Evolutionary conservation across 352 stramenopile species (phyloP), one percentile per base, ranked within the genome.

Genomic region (Phytopythium oedochilum): DNA sequence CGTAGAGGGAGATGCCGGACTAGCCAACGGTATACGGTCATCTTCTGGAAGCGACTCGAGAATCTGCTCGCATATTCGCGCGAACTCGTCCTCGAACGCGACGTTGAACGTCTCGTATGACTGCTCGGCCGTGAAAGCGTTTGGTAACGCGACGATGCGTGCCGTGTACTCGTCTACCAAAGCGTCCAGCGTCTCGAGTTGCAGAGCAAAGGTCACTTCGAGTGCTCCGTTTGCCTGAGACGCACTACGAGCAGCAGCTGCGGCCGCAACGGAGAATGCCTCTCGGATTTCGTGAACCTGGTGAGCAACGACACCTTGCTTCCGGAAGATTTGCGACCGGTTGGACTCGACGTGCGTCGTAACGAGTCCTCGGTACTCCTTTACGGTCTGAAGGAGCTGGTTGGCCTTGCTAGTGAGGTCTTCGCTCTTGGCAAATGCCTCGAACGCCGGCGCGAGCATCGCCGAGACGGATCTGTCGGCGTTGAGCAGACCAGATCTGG

Each of bases 261-360:
- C 18, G 25, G 40, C 40, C 11, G 40, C 14, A 64, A 46, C 17
- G 1, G 10, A 10, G 22, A 57, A 42, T 4, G n/a, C 28, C 31
- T 62, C 55, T 0, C 59, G 53, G 3, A 75, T 52, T 18, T 71
- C 55, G 10, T 79, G 66, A 2, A 74, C 60, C 12, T 75, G 46
- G 17, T 62, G 57, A 23, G 73, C 73, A 22, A 84, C 63, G 5
- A 57, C 35, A 2, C 68, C 71, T 44, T 84, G 73, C 14, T 66
- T 76, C 5, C 66, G 60, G 29, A 79, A 81, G n/a, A 84, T 75
- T 5, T 75, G 65, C n/a, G 61, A 40, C 14, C 66, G 71, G 45
- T 72, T 77, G 3, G 64, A 60, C 45, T 78, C 60, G 31, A 82
- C 75, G 26, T 81, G 66, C 2, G 66, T 51, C 4, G 66, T 71